These are phyloP conservation scores for Aureobasidium namibiae DNA, from an alignment of 2,329 filamentous ascomycete species.

Conservation along the genomic window DNA sequence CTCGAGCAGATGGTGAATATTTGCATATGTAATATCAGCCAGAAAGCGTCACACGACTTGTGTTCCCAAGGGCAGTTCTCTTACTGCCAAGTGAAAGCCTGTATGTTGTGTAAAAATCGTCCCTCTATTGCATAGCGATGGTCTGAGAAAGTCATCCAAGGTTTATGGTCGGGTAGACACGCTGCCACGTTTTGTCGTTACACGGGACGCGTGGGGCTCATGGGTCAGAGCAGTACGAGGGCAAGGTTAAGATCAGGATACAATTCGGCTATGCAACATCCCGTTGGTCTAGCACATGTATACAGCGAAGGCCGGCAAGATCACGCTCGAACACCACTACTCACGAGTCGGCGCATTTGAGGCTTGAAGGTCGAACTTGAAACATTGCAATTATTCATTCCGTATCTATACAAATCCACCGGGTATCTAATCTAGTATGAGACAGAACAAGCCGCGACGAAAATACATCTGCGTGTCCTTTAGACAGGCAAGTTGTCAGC, in stretches of 20 bases:
- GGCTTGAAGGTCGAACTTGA: not conserved
- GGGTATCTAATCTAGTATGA: not conserved
- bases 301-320: no score
- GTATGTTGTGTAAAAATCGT: not conserved
- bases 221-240: not conserved
- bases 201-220: not conserved
- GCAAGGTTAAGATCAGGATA: not conserved
- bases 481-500: conserved; percentile 8
- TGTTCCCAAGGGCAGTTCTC: not conserved
- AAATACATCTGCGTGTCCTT: not conserved
- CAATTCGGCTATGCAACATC: not conserved
- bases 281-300: not conserved
- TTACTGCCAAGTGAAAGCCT: not conserved
- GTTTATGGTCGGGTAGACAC: not conserved
- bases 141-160: no score
- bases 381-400: not conserved
- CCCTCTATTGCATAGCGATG: not conserved
- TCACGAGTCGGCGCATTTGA: not conserved
- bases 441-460: not conserved
- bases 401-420: not conserved
- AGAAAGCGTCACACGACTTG: not conserved
- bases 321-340: not conserved
- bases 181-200: not conserved
- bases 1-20: not conserved
- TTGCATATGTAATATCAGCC: not conserved